Percentiles rank a stretch among this genome's conserved stretches.
Evolutionary conservation across 441 rosid species (phyloP).

Genomic region (Erysimum pusillum): DNA sequence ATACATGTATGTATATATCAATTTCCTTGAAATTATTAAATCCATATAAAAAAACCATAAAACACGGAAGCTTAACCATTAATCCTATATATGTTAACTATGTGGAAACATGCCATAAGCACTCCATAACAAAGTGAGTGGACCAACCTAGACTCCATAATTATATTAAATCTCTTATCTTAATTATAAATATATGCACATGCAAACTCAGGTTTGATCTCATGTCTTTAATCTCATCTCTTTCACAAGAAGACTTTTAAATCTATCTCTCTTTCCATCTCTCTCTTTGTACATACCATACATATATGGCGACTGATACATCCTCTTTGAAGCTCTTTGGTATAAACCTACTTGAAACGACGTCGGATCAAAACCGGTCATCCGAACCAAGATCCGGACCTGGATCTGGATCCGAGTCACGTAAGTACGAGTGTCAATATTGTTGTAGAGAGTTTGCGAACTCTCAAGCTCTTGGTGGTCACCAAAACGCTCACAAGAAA

Average conservation of each 20-base stretch:
- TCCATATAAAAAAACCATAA: neutral
- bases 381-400: conserved; percentile 37
- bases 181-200: conserved; percentile 48
- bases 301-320: conserved; percentile 38
- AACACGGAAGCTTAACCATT: conserved; percentile 24
- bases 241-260: conserved; percentile 33
- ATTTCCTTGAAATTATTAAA: neutral
- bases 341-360: conserved; percentile 52
- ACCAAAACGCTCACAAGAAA: conserved; percentile 98
- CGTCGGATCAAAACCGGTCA: conserved; percentile 25
- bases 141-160: conserved; percentile 49
- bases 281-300: conserved; percentile 5
- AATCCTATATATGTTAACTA: conserved; percentile 24
- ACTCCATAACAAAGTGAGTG: conserved; percentile 46
- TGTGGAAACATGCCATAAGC: conserved; percentile 43
- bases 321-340: conserved; percentile 56
- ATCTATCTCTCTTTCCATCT: conserved; percentile 29
- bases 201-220: conserved; percentile 40
- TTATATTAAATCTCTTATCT: conserved; percentile 19
- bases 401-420: conserved; percentile 47
- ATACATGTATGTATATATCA: conserved; percentile 15
- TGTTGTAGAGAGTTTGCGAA: conserved; percentile 92
- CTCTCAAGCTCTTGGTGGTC: conserved; percentile 99
- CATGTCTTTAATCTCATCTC: conserved; percentile 44
- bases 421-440: conserved; percentile 97